Percentiles rank a stretch among this genome's conserved stretches.
Conservation (phyloP, 768 basidiomycete genomes). For the Amanita polypyramis region DNA sequence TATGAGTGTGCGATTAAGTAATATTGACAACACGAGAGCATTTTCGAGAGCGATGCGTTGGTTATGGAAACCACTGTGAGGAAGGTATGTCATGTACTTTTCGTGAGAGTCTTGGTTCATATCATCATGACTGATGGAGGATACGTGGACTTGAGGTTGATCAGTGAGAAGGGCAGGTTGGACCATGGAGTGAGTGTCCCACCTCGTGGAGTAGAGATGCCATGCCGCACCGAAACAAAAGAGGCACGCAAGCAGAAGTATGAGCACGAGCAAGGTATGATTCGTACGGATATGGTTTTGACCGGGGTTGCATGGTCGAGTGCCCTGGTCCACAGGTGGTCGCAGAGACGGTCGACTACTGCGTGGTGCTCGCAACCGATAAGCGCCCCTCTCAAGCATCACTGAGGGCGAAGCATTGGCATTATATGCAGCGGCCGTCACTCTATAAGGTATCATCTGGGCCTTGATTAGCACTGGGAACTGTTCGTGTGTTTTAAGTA, state of each 20-base stretch:
- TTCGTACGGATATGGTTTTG: slow-evolving; percentile 16
- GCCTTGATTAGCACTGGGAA: background rate
- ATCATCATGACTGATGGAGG: slow-evolving; percentile 10
- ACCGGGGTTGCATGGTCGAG: slow-evolving; percentile 7
- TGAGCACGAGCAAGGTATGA: slow-evolving; percentile 29
- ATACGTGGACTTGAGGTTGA: slow-evolving; percentile 15
- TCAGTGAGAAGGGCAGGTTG: slow-evolving; percentile 20
- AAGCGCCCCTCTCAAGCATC: slow-evolving; percentile 52
- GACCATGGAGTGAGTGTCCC: slow-evolving; percentile 21
- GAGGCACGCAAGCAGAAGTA: slow-evolving; percentile 38
- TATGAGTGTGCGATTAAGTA: slow-evolving; percentile 70
- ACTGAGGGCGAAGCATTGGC: slow-evolving; percentile 49
- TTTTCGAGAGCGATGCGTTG: slow-evolving; percentile 84
- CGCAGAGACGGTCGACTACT: slow-evolving; percentile 13
- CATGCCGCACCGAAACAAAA: slow-evolving; percentile 51
- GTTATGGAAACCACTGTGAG: slow-evolving; percentile 80
- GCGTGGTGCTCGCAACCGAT: slow-evolving; percentile 45
- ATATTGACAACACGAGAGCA: slow-evolving; percentile 57
- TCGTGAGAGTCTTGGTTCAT: slow-evolving; percentile 16
- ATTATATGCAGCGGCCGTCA: slow-evolving; percentile 13
- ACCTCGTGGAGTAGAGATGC: slow-evolving; percentile 58
- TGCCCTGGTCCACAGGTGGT: slow-evolving; percentile 8
- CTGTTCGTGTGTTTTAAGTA: background rate
- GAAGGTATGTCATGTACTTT: slow-evolving; percentile 62
- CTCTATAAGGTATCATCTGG: slow-evolving; percentile 19